These are phyloP conservation scores for Leonotis leonurus DNA, from an alignment of 257 asterid genomes.

Conservation along the genomic window DNA sequence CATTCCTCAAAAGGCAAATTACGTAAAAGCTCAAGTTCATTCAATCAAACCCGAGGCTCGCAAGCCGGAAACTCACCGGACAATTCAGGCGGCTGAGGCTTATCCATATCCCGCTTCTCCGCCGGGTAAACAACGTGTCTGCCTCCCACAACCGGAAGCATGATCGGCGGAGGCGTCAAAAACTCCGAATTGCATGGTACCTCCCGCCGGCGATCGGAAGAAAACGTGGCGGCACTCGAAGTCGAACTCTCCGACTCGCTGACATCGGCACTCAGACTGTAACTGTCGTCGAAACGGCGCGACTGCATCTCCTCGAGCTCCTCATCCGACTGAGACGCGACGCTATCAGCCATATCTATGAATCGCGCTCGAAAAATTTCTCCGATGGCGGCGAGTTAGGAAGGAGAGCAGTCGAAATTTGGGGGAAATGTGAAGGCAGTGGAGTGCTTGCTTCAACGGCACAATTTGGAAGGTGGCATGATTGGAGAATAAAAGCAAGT, in stretches of 20 bases:
- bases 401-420: not conserved
- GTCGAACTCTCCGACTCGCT: conserved; percentile 85
- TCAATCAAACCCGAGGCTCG: not conserved
- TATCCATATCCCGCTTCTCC: conserved; percentile 33
- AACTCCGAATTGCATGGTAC: conserved; percentile 23
- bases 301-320: conserved; percentile 48
- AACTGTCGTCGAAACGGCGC: conserved; percentile 46
- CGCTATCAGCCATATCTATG: conserved; percentile 23
- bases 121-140: conserved; percentile 44
- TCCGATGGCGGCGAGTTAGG: not conserved
- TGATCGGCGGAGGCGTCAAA: conserved; percentile 46
- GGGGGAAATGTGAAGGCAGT: not conserved
- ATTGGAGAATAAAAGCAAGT: conserved; percentile 14
- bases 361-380: not conserved
- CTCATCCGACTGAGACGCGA: conserved; percentile 35
- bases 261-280: conserved; percentile 81
- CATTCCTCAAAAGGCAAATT: no score
- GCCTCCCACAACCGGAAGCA: conserved; percentile 63
- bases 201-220: conserved; percentile 32
- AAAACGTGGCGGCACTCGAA: conserved; percentile 47
- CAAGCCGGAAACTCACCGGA: conserved; percentile 37
- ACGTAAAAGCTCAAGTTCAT: not conserved
- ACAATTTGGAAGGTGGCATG: conserved; percentile 25
- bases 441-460: conserved; percentile 32
- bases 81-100: conserved; percentile 32